phyloP scores from a whole-genome alignment of 2,329 filamentous ascomycete genomes.

The Phialophora tarda region DNA sequence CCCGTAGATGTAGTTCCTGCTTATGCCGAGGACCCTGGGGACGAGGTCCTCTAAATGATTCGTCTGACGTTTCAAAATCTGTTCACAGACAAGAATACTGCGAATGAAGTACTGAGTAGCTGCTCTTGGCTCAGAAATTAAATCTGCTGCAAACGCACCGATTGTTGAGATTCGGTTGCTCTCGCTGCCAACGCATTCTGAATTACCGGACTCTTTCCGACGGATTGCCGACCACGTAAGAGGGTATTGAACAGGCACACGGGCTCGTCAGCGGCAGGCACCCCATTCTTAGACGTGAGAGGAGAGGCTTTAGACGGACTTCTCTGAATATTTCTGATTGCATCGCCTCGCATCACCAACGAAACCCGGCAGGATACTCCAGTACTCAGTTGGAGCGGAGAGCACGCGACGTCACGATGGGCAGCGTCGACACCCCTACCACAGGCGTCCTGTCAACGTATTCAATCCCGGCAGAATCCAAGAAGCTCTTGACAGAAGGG shows the following conservation, averaged over 20 bases:
- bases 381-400: not conserved
- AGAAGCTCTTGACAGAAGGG: constrained; percentile 46
- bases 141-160: not conserved
- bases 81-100: not conserved
- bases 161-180: not conserved
- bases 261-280: not conserved
- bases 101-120: not conserved
- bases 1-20: not conserved
- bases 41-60: not conserved
- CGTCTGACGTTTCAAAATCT: not conserved
- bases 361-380: not conserved
- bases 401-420: constrained; percentile 24
- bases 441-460: constrained; percentile 15
- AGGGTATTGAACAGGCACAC: not conserved
- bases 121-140: not conserved
- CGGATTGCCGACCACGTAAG: not conserved
- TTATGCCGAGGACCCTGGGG: not conserved
- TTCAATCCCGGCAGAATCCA: constrained; percentile 23
- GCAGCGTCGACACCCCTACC: constrained; percentile 27
- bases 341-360: not conserved
- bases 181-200: not conserved
- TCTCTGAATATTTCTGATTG: not conserved
- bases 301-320: not conserved
- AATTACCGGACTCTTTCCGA: not conserved
- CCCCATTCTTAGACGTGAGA: not conserved